Base-by-base conservation (phyloP, 495 filamentous ascomycete species). In the Aspergillus ostianus region DNA sequence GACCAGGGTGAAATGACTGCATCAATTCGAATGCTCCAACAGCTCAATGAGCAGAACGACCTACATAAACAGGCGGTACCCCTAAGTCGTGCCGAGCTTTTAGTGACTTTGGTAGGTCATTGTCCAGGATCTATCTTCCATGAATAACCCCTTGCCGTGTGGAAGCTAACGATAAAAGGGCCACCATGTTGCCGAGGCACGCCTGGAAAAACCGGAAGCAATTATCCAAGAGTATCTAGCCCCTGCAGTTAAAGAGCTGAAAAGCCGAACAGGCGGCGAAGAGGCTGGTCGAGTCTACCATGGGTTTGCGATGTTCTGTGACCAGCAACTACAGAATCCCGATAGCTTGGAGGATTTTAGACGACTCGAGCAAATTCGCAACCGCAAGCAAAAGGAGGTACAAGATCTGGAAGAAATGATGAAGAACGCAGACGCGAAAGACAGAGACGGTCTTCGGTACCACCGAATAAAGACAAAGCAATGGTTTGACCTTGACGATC, bases 291-390 rank as follows among this genome's bases (percentile, higher is more conserved):
- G 89, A 64, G 95, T 97, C 9, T 97, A 90, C 64, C 91, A 97
- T 69, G 90, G 94, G 61, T 98, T 97, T 70, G 94, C 94, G 55
- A 84, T 85, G 55, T 99, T 97, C 66, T 99, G 94, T 68, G 93
- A 99, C 69, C 86, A 89, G 62, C 94, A 98, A 68, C 77, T 98
- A 13, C 86, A 95, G 59, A 93, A 92, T 67, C 82, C 86, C 2
- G 91, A 93, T 54, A 85, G 86, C 53, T 74, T 91, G 19, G 92
- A 97, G 68, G 94, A 99, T 61, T 85, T 95, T 60, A 82, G 85
- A 48, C 88, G 94, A 15, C 81, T 96, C 41, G 80, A 90, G 65
- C 90, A 86, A 63, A 78, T 98, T 26, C 87, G 88, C 63, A 80
- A 91, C 63, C 88, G 86, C 53, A 96, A 97, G 71, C 85, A 87